phyloP scores from a whole-genome alignment of 2,329 filamentous ascomycete genomes.

The Ascochyta rabiei region DNA sequence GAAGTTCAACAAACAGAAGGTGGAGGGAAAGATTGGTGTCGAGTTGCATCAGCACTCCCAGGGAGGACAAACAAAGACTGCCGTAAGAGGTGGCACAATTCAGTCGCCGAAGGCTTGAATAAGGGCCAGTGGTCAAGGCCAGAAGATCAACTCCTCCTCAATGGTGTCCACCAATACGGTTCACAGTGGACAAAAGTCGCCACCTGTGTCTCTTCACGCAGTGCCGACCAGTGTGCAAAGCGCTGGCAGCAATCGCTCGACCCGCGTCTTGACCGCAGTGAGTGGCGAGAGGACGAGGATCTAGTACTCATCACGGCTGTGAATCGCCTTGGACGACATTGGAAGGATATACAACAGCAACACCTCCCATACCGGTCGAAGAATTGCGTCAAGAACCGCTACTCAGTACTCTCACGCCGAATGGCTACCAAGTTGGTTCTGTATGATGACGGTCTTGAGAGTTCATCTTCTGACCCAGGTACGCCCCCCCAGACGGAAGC shows the following conservation, averaged over 20 bases:
- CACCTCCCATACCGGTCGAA: constrained; percentile 47
- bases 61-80: constrained; percentile 54
- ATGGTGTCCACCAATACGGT: constrained; percentile 46
- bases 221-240: constrained; percentile 55
- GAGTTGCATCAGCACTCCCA: constrained; percentile 47
- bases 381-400: constrained; percentile 50
- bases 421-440: background rate
- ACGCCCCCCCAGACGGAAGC: background rate
- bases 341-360: constrained; percentile 46
- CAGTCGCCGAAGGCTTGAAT: constrained; percentile 46
- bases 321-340: constrained; percentile 43
- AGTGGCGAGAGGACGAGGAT: constrained; percentile 49
- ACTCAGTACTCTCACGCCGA: constrained; percentile 13
- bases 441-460: constrained; percentile 3
- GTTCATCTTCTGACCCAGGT: constrained; percentile 9
- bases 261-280: constrained; percentile 49
- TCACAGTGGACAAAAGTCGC: constrained; percentile 54
- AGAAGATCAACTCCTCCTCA: constrained; percentile 43
- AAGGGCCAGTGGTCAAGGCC: constrained; percentile 51
- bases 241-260: constrained; percentile 55
- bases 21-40: constrained; percentile 32
- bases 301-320: constrained; percentile 2
- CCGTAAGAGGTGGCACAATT: constrained; percentile 53
- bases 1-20: constrained; percentile 24
- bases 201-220: constrained; percentile 46